Evolutionary conservation across 805 yeast species (phyloP).

Genomic region (Teunomyces cretensis): DNA sequence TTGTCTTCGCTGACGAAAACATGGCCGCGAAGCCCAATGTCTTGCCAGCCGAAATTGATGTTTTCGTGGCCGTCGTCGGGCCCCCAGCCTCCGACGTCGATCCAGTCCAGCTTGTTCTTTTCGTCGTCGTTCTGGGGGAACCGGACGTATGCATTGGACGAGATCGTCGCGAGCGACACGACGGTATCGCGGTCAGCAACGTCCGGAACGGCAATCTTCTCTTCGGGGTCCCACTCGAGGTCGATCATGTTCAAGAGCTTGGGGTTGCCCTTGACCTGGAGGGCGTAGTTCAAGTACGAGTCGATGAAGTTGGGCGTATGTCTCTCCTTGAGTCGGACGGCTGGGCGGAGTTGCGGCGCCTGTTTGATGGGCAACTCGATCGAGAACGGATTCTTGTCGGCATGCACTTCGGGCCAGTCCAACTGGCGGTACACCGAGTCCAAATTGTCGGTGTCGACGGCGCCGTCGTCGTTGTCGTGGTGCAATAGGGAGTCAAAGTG

Average conservation of each 20-base stretch:
- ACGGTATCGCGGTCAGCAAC: constrained; percentile 72
- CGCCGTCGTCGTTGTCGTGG: constrained; percentile 5
- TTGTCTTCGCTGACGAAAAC: constrained; percentile 64
- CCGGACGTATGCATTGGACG: constrained; percentile 87
- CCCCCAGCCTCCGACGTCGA: constrained; percentile 59
- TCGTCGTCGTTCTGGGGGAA: constrained; percentile 57
- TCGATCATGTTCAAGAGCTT: constrained; percentile 34
- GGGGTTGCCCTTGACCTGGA: constrained; percentile 40
- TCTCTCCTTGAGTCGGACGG: constrained; percentile 32
- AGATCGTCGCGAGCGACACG: constrained; percentile 74
- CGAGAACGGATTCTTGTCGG: constrained; percentile 40
- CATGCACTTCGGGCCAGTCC: constrained; percentile 38
- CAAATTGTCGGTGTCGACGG: constrained; percentile 6
- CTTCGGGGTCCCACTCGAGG: constrained; percentile 64
- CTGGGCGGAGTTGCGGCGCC: constrained; percentile 16
- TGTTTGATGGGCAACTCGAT: constrained; percentile 29
- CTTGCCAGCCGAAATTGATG: constrained; percentile 83
- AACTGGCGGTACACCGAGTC: constrained; percentile 12
- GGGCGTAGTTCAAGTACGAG: constrained; percentile 60
- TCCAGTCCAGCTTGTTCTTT: constrained; percentile 72
- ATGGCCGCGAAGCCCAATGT: constrained; percentile 85
- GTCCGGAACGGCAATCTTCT: constrained; percentile 63
- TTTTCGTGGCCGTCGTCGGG: constrained; percentile 57
- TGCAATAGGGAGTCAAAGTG: constrained; percentile 5
- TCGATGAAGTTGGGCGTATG: constrained; percentile 63